Conservation (phyloP, 257 asterid genomes). For the Solanum phureja region DNA sequence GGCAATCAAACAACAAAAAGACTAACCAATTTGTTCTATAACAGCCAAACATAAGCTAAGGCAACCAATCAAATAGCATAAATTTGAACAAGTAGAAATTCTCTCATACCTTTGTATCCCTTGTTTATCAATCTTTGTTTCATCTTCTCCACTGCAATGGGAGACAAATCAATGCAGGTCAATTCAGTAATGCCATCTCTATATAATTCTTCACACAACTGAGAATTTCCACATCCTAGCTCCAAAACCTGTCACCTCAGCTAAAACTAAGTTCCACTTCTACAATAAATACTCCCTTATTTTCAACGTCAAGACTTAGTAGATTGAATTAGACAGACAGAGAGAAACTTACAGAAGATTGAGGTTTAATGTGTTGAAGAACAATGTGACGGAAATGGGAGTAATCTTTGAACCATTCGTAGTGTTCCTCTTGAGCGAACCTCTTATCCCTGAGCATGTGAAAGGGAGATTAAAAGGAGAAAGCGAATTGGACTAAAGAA, state of each 20-base stretch:
- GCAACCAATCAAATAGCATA: not conserved
- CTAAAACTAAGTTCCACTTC: not conserved
- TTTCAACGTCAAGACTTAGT: not conserved
- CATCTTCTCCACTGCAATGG: conserved; percentile 86
- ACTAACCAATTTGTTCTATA: not conserved
- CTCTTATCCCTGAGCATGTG: conserved; percentile 61
- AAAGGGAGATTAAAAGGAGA: not conserved
- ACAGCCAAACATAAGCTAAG: not conserved
- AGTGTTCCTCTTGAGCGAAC: conserved; percentile 84
- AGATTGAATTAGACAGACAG: not conserved
- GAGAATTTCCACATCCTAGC: conserved; percentile 97
- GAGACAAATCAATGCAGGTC: conserved; percentile 88
- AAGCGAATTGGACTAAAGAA: not conserved
- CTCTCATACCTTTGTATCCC: conserved; percentile 53
- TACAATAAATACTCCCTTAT: not conserved
- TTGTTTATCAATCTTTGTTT: conserved; percentile 54
- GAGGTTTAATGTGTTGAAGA: conserved; percentile 46
- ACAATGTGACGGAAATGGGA: conserved; percentile 71
- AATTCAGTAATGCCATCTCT: conserved; percentile 68
- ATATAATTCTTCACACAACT: conserved; percentile 65
- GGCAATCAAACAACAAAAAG: not conserved
- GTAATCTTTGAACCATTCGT: conserved; percentile 94
- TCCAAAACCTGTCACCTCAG: conserved; percentile 54
- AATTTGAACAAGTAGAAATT: not conserved
- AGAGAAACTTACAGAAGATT: conserved; percentile 42